Evolutionary conservation across 331 rosid species (phyloP), one percentile per base, ranked within the genome.

Genomic region (Malus hybrid): DNA sequence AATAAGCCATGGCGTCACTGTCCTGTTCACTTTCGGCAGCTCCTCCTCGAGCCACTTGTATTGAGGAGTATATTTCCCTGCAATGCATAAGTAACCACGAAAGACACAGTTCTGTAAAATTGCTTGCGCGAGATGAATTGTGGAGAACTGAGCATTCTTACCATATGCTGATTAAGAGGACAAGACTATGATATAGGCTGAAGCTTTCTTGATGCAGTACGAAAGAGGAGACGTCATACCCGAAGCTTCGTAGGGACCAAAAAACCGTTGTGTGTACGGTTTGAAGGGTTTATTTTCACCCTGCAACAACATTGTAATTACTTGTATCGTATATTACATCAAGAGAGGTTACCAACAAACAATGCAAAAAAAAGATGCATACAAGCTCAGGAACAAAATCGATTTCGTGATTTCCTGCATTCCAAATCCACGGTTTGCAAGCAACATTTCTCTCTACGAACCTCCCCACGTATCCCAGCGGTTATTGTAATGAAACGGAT

Each of bases 201-300:
- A 84, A 77, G 88, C 88, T 75, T 84, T 84, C 69, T 82, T 80
- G 82, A 87, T 82, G 69, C 88, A 84, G 77, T 82, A 87, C 90
- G 88, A 84, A 7, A 87, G 77, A 18, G 78, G 87, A 42, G 88
- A 80, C 18, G 88, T 72, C 73, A 84, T 81, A 10, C 65, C 46
- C 7, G 82, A 71, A 66, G 85, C 79, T 78, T 72, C 44, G 75
- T 74, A 79, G 6, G 86, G 83, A 32, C 79, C 83, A 52, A 72
- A 85, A 68, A 32, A 82, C 9, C 83, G 86, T 34, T 66, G 81
- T 42, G 63, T 46, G 55, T 74, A 87, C 10, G 90, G 88, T 42
- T 84, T 84, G 79, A 82, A 84, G 16, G 85, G 83, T 58, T 18
- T 39, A 52, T 6, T 33, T 81, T 87, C 90, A 50, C 85, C 85